Evolutionary conservation across 352 stramenopile species (phyloP), one percentile per base, ranked within the genome.

Genomic region (Globisporangium lucens): DNA sequence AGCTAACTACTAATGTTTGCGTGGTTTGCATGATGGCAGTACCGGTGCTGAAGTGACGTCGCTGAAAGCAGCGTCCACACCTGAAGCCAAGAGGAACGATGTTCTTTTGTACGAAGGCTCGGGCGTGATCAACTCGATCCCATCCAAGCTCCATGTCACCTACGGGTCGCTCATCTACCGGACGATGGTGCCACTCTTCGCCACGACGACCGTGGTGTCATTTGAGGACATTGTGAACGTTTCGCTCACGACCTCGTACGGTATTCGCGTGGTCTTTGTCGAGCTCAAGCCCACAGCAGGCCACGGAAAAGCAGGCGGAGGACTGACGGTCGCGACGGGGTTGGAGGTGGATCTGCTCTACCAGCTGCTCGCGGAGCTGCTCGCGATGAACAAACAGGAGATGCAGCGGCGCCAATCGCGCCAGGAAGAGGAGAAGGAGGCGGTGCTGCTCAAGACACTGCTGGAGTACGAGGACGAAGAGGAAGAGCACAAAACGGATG

Each of bases 31-130:
- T 53, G 20, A 5, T 30, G 12, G 3, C 56, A 93, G 85, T 22
- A 63, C 84, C 35, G 70, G 67, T 22, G 85, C 83, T 4, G 71
- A 83, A 43, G 53, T 83, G 20, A 82, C 80, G 35, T 80, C 64
- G 5, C 66, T 94, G 2, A 81, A 87, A 51, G 7, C 71, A 51
- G 7, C 71, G 8, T 67, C 72, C 0, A 47, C 70, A 8, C 56
- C 56, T 36, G 72, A 27, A 56, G 7, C 9, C 38, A 46, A 46
- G 38, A 86, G 83, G 52, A 77, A 76, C n/a, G 89, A 90, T 55
- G 86, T 93, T 46, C 63, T 95, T 46, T 74, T 95, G 7, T 94
- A 93, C 63, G 87, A 95, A 56, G 76, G 79, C n/a, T 83, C 84
- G 29, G 89, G 83, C 63, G 78, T 95, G 35, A 60, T 91, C 33